phyloP scores from a whole-genome alignment of 805 yeast species.

The Cephaloascus fragrans region DNA sequence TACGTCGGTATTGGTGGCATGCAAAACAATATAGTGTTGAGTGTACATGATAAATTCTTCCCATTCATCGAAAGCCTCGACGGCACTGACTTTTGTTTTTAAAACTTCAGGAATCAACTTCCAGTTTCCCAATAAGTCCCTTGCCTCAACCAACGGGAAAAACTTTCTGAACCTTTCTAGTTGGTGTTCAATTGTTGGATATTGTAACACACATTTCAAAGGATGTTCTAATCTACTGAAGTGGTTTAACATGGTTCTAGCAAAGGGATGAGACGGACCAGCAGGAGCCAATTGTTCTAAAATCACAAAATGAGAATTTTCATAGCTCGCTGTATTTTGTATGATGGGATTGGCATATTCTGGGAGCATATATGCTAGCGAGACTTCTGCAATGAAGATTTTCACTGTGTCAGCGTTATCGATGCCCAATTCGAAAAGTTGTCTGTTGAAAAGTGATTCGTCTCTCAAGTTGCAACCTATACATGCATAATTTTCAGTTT shows the following conservation, averaged over 20 bases:
- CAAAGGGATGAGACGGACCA: slow-evolving; percentile 56
- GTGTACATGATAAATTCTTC: slow-evolving; percentile 71
- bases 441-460: slow-evolving; percentile 21
- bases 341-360: slow-evolving; percentile 56
- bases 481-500: slow-evolving; percentile 39
- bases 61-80: slow-evolving; percentile 76
- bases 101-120: slow-evolving; percentile 24
- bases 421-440: slow-evolving; percentile 15
- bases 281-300: slow-evolving; percentile 67
- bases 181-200: slow-evolving; percentile 45
- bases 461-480: slow-evolving; percentile 62
- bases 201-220: slow-evolving; percentile 49
- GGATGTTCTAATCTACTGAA: slow-evolving; percentile 61
- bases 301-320: slow-evolving; percentile 49
- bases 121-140: slow-evolving; percentile 57
- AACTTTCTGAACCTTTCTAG: slow-evolving; percentile 38
- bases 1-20: slow-evolving; percentile 38
- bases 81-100: slow-evolving; percentile 28
- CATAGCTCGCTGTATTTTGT: slow-evolving; percentile 30
- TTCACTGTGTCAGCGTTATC: slow-evolving; percentile 23
- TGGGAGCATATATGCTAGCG: slow-evolving; percentile 71
- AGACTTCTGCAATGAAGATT: slow-evolving; percentile 73
- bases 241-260: slow-evolving; percentile 66
- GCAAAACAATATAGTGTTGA: slow-evolving; percentile 64
- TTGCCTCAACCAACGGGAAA: slow-evolving; percentile 37